These are phyloP conservation scores for Coemansia pectinata DNA, from an alignment of 192 early-diverging fungal genomes.

Conservation along the genomic window DNA sequence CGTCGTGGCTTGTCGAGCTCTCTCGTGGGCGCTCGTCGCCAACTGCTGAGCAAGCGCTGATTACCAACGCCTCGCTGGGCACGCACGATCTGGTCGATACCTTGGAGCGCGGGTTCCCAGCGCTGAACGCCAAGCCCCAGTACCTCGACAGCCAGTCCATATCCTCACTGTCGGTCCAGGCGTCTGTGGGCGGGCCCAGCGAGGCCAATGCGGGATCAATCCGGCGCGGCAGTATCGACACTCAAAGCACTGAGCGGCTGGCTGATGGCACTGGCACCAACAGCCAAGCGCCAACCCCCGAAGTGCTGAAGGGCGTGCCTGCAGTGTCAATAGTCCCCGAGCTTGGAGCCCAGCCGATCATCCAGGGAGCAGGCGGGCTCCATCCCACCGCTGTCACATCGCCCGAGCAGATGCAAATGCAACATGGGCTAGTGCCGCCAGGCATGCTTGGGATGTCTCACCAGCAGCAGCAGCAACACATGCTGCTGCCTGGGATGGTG, in stretches of 20 bases:
- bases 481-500: constrained; percentile 40
- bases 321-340: background rate
- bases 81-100: constrained; percentile 38
- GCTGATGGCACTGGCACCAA: background rate
- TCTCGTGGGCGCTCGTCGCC: constrained; percentile 40
- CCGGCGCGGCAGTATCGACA: constrained; percentile 22
- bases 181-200: constrained; percentile 28
- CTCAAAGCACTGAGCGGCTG: constrained; percentile 10
- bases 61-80: constrained; percentile 31
- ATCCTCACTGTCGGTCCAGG: constrained; percentile 50
- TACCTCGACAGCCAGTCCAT: constrained; percentile 38
- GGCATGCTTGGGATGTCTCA: constrained; percentile 34
- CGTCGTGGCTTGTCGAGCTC: constrained; percentile 52
- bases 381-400: background rate
- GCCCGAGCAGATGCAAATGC: constrained; percentile 29
- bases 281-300: constrained; percentile 1
- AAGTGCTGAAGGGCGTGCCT: background rate
- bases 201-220: constrained; percentile 29
- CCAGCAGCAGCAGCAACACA: constrained; percentile 25
- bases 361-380: constrained; percentile 2
- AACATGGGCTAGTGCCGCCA: constrained; percentile 12
- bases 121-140: constrained; percentile 19
- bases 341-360: background rate
- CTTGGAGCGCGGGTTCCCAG: constrained; percentile 46
- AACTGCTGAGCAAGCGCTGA: background rate